Percentiles rank a stretch among this genome's conserved stretches.
Evolutionary conservation across 768 basidiomycete species (phyloP).

Genomic region (Termitomyces sp.): DNA sequence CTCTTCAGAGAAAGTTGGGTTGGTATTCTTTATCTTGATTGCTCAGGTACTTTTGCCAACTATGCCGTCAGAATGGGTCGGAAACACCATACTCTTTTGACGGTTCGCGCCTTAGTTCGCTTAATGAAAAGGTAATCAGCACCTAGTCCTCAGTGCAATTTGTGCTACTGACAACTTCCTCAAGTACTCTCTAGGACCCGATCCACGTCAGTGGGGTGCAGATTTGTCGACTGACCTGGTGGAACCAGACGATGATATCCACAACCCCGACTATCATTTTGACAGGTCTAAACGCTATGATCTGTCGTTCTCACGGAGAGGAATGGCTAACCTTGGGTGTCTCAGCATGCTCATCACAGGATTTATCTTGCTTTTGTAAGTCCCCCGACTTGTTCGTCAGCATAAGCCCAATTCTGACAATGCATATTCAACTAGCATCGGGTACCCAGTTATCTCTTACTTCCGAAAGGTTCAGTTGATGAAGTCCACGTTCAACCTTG

Average conservation of each 20-base stretch:
- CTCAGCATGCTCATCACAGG: constrained; percentile 46
- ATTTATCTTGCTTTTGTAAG: constrained; percentile 58
- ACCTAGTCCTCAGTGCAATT: background rate
- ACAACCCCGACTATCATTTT: constrained; percentile 49
- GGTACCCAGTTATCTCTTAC: constrained; percentile 40
- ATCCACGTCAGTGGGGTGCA: constrained; percentile 64
- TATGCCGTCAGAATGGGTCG: constrained; percentile 21
- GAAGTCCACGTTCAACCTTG: constrained; percentile 25
- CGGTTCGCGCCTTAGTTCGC: constrained; percentile 33
- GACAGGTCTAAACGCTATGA: constrained; percentile 26
- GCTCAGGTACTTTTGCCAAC: background rate
- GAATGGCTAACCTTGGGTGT: constrained; percentile 70
- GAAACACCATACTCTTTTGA: constrained; percentile 42
- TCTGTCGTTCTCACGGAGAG: constrained; percentile 51
- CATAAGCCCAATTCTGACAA: background rate
- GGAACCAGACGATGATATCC: constrained; percentile 70
- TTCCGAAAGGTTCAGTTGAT: background rate
- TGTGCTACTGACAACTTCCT: background rate
- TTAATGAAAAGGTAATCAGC: constrained; percentile 39
- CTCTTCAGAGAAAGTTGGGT: constrained; percentile 39
- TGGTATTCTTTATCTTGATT: background rate
- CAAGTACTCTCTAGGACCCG: constrained; percentile 61
- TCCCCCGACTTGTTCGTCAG: background rate
- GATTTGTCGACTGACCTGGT: constrained; percentile 47
- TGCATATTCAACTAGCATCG: constrained; percentile 26